Base-by-base conservation (phyloP, 768 basidiomycete genomes). In the Harrya chromipes region DNA sequence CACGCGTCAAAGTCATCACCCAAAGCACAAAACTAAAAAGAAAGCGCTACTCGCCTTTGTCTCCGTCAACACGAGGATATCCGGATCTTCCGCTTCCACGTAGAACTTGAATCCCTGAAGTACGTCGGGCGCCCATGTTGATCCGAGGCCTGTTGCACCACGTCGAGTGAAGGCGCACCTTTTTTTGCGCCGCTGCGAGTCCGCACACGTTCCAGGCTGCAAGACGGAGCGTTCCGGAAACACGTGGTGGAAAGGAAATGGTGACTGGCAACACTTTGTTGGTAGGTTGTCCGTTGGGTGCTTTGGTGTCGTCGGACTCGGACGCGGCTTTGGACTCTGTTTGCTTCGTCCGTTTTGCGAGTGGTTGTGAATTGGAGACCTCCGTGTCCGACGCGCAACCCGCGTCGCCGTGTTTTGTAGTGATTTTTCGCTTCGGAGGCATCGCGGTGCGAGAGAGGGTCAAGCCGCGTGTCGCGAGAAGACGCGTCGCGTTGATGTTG, bases 161-260 rank as follows among this genome's bases (percentile, higher is more conserved):
- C 2, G 23, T 23, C 5, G 2, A 20, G 43, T 20, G 12, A 34
- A 29, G 27, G 44, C 66, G 43, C 49, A 85, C 90, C 79, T 94
- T 93, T 69, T 85, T 92, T 56, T 83, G 77, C 49, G 84, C 80
- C 1, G 89, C 78, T 29, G 82, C 82, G 44, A 89, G 70, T 4
- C 92, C 85, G 54, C 84, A 88, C 6, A 94, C 79, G 62, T 93
- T 93, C 88, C 88, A 93, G 5, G 85, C 66, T 14, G 79, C 78
- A 24, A 94, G 70, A 14, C 83, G 74, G 33, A 81, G 52, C 6
- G 80, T 74, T 6, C 77, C 76, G 17, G 68, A 60, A 24, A 46
- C 57, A 42, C 77, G 78, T 6, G 74, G 70, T 21, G 83, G 78
- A 58, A 89, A 83, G 8, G 61, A 50, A 41, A 90, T 83, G 31